phyloP scores from a whole-genome alignment of 2,329 filamentous ascomycete genomes.

The Fusarium falciforme region DNA sequence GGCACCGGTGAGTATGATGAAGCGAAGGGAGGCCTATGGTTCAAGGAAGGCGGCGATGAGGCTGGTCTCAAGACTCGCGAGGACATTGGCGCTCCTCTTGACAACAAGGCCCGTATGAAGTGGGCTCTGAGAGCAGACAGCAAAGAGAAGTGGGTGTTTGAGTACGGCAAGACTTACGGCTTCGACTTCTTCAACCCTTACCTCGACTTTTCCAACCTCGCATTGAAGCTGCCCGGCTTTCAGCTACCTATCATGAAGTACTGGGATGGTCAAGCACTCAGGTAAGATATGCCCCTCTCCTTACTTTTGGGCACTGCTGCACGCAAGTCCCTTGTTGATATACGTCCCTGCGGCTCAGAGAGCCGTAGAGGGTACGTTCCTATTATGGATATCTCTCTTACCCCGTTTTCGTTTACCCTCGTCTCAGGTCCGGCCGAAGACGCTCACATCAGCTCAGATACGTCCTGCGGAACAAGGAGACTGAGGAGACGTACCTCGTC shows the following conservation, averaged over 20 bases:
- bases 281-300: slow-evolving; percentile 62
- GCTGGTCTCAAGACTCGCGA: slow-evolving; percentile 61
- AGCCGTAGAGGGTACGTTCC: slow-evolving; percentile 12
- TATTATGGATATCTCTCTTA: slow-evolving; percentile 35
- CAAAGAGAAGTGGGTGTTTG: slow-evolving; percentile 66
- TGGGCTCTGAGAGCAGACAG: slow-evolving; percentile 64
- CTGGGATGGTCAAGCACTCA: slow-evolving; percentile 81
- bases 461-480: slow-evolving; percentile 84
- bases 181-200: slow-evolving; percentile 90
- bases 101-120: slow-evolving; percentile 66
- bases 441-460: slow-evolving; percentile 91
- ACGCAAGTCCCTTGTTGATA: slow-evolving; percentile 9
- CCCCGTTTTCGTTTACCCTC: slow-evolving; percentile 35
- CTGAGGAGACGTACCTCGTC: slow-evolving; percentile 81
- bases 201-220: slow-evolving; percentile 82
- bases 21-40: slow-evolving; percentile 63
- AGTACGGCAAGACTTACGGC: slow-evolving; percentile 63
- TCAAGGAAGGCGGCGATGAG: slow-evolving; percentile 75
- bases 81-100: slow-evolving; percentile 62
- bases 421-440: slow-evolving; percentile 52
- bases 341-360: not conserved
- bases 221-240: slow-evolving; percentile 78
- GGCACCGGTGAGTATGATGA: slow-evolving; percentile 65
- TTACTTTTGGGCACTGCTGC: slow-evolving; percentile 2
- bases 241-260: slow-evolving; percentile 79